These are phyloP conservation scores for Schizosaccharomyces cryophilus DNA, from an alignment of 805 yeast species.

Conservation along the genomic window DNA sequence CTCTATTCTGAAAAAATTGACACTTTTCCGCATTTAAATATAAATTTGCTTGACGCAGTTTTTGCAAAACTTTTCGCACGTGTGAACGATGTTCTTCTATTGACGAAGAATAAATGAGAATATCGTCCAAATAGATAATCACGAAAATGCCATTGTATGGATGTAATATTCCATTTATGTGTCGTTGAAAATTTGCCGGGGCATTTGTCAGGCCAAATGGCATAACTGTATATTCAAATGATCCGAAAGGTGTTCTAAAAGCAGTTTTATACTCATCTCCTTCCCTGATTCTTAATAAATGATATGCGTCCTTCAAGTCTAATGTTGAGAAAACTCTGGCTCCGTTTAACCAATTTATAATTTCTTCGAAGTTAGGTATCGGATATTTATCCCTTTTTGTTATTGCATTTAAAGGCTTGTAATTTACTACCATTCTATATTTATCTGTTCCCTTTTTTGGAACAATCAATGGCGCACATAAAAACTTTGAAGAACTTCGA, in stretches of 20 bases:
- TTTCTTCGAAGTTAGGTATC: background rate
- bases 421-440: background rate
- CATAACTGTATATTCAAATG: conserved; percentile 11
- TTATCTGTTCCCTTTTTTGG: background rate
- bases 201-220: conserved; percentile 12
- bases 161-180: conserved; percentile 3
- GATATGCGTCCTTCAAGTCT: conserved; percentile 8
- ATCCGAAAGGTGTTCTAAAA: conserved; percentile 7
- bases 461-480: background rate
- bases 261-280: conserved; percentile 8
- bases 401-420: background rate
- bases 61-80: background rate
- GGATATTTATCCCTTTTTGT: background rate
- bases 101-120: conserved; percentile 5
- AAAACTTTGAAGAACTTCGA: too few relatives aligned
- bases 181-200: conserved; percentile 10
- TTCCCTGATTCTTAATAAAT: conserved; percentile 14
- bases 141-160: background rate
- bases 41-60: background rate
- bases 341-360: background rate
- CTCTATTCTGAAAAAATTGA: conserved; percentile 2
- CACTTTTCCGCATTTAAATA: too few relatives aligned
- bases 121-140: conserved; percentile 10
- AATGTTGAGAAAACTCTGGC: conserved; percentile 6
- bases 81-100: conserved; percentile 2